A percentile compares a stretch with the other conserved stretches of the same genome.
These are phyloP conservation scores for Podospora australis DNA, from an alignment of 495 filamentous ascomycete genomes.

Conservation along the genomic window DNA sequence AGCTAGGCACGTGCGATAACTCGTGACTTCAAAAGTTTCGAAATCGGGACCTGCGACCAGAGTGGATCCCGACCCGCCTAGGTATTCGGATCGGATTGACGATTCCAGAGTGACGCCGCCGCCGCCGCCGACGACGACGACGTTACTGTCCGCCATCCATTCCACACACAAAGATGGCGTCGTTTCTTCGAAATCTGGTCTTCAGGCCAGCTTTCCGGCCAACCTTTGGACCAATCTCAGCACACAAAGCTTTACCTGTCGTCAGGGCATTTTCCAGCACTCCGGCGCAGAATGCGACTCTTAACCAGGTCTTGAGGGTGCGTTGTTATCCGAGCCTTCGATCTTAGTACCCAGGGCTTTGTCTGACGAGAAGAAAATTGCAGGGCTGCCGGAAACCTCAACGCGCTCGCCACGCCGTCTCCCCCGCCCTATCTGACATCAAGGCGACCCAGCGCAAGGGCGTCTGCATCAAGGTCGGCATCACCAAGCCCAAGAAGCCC, in stretches of 20 bases:
- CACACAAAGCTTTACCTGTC: background rate
- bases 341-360: background rate
- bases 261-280: slow-evolving; percentile 44
- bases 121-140: slow-evolving; percentile 4
- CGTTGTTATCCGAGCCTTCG: slow-evolving; percentile 12
- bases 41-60: too few species aligned
- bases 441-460: slow-evolving; percentile 80
- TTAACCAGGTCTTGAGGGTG: slow-evolving; percentile 54
- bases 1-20: slow-evolving; percentile 7
- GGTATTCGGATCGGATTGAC: slow-evolving; percentile 2
- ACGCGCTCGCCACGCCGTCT: slow-evolving; percentile 71
- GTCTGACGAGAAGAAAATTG: slow-evolving; percentile 2
- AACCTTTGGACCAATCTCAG: slow-evolving; percentile 6
- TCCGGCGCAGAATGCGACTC: slow-evolving; percentile 46
- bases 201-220: slow-evolving; percentile 23
- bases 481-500: slow-evolving; percentile 95
- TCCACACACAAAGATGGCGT: slow-evolving; percentile 19
- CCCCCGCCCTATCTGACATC: slow-evolving; percentile 67
- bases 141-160: slow-evolving; percentile 8
- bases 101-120: background rate
- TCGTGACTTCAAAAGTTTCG: slow-evolving; percentile 20
- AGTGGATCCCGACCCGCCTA: background rate
- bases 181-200: slow-evolving; percentile 23
- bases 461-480: slow-evolving; percentile 86
- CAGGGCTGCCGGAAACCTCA: slow-evolving; percentile 71